Evolutionary conservation across 1,284 basidiomycete genomes (phyloP), one percentile per base, ranked within the genome.

Genomic region (Leccinum subrobustum): DNA sequence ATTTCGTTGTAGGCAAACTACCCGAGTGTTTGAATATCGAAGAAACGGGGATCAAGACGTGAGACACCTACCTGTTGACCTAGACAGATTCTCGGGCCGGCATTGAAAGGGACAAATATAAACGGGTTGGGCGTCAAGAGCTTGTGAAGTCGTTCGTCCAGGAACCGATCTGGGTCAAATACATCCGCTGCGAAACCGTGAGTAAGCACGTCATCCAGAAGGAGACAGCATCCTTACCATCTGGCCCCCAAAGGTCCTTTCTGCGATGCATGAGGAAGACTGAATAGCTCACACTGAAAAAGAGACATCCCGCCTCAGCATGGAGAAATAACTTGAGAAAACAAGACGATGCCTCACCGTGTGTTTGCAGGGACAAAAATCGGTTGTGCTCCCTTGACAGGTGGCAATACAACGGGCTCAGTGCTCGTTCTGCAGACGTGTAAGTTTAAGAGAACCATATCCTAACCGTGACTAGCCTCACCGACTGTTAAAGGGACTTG

Each of bases 61-160:
- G 14, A 9, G 4, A 44, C 23, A 20, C 44, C 7, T 57, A 79
- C 78, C 73, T 80, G 79, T 67, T 81, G 80, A 2, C 79, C 80
- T 3, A 81, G 70, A 54, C 80, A 81, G 52, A 81, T 81, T 20
- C 81, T 73, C 1, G 81, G 81, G 0, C 81, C 81, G 1, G 75
- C 77, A 42, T 77, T 78, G 63, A 77, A 78, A 0, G 76, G 76
- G 2, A 70, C 52, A 54, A 78, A 78, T 48, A 77, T 77, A 60
- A 75, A 77, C 0, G 77, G 77, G 37, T 77, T 76, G 0, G 70
- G 63, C 0, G 61, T 72, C 57, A 72, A 37, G 51, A 77, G 70
- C 52, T 64, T 70, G 4, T 68, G 67, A 1, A 75, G 16, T 9
- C 75, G 67, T 35, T 73, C 70, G 35, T 78, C 77, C 8, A 79